A percentile compares a stretch with the other conserved stretches of the same genome.
Evolutionary conservation across 495 filamentous ascomycete species (phyloP).

Genomic region (Viridothelium virens): DNA sequence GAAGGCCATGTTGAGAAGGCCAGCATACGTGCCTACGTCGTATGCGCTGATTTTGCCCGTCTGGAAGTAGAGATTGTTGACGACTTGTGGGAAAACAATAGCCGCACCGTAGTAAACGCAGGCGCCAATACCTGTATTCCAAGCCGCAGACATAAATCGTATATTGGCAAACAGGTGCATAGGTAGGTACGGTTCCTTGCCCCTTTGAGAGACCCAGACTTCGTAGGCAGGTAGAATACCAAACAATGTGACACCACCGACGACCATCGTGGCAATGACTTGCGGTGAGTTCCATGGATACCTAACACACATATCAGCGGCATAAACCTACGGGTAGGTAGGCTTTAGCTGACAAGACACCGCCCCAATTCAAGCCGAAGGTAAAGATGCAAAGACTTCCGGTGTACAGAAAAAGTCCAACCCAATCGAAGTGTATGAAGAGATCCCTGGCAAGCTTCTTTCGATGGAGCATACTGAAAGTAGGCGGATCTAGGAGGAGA

Average conservation of each 20-base stretch:
- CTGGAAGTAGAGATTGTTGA: conserved; percentile 25
- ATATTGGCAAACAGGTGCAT: conserved; percentile 41
- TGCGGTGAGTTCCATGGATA: conserved; percentile 31
- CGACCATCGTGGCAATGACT: conserved; percentile 18
- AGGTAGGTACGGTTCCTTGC: conserved; percentile 36
- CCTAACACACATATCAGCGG: not conserved
- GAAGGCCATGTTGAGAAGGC: conserved; percentile 18
- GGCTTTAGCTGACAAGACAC: conserved; percentile 12
- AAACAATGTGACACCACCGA: conserved; percentile 16
- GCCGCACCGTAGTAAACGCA: conserved; percentile 38
- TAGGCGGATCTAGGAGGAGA: conserved; percentile 14
- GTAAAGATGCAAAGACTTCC: conserved; percentile 41
- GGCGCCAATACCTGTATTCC: conserved; percentile 35
- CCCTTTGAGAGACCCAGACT: conserved; percentile 15
- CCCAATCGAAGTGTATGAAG: conserved; percentile 36
- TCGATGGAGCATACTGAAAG: conserved; percentile 19
- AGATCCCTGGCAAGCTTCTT: conserved; percentile 15
- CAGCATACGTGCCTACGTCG: conserved; percentile 18
- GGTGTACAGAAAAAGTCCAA: conserved; percentile 38
- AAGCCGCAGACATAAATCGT: conserved; percentile 37
- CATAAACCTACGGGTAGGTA: not conserved
- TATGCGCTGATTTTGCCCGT: conserved; percentile 17
- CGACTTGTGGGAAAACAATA: conserved; percentile 36
- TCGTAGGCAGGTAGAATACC: conserved; percentile 16
- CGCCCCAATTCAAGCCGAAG: conserved; percentile 38